A percentile compares a stretch with the other conserved stretches of the same genome.
These are phyloP conservation scores for Sugiyamaella floridensis DNA, from an alignment of 805 yeast species.

Conservation along the genomic window DNA sequence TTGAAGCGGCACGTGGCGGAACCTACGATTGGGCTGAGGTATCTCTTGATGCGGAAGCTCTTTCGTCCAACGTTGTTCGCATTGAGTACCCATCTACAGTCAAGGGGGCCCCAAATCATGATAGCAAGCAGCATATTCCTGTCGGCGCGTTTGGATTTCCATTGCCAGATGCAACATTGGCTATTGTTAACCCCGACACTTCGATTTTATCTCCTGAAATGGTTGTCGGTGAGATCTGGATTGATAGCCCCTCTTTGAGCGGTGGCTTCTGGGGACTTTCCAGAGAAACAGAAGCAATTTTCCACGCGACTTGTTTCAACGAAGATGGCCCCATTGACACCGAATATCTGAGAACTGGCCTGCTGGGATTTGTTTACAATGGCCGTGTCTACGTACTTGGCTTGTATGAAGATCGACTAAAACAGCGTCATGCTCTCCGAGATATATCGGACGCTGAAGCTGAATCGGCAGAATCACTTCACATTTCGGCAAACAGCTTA, in stretches of 20 bases:
- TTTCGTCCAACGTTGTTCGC: conserved; percentile 64
- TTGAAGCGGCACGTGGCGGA: conserved; percentile 13
- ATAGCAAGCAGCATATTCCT: conserved; percentile 47
- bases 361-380: conserved; percentile 78
- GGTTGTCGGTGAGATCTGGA: conserved; percentile 95
- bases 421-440: conserved; percentile 43
- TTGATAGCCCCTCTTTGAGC: conserved; percentile 84
- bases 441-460: conserved; percentile 49
- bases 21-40: conserved; percentile 54
- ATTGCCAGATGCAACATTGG: conserved; percentile 86
- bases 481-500: conserved; percentile 4
- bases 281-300: conserved; percentile 63
- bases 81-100: conserved; percentile 49
- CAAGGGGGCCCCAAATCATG: conserved; percentile 32
- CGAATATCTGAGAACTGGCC: conserved; percentile 84
- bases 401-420: conserved; percentile 80
- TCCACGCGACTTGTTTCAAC: conserved; percentile 75
- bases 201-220: conserved; percentile 62
- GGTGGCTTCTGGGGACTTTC: conserved; percentile 81
- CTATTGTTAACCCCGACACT: conserved; percentile 92
- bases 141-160: conserved; percentile 94
- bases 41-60: conserved; percentile 62
- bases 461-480: conserved; percentile 1
- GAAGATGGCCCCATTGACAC: conserved; percentile 61
- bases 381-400: conserved; percentile 89